A percentile compares a stretch with the other conserved stretches of the same genome.
phyloP scores from a whole-genome alignment of 129 eudicot species.

The Artemisia tridentata region DNA sequence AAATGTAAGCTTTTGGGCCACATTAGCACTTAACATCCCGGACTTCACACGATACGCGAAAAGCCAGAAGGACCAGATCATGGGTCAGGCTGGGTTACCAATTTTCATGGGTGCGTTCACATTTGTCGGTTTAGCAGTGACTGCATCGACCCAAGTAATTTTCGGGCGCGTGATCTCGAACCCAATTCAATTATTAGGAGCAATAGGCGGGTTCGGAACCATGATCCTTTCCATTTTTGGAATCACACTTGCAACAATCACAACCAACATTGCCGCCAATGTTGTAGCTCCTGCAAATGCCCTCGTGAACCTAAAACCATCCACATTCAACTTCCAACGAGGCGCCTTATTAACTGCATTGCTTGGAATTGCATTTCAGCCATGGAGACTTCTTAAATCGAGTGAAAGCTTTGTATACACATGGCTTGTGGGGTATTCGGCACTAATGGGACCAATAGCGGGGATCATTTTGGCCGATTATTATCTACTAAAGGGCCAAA shows the following conservation, averaged over 20 bases:
- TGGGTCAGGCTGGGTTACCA: constrained; percentile 85
- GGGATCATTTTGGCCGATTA: constrained; percentile 78
- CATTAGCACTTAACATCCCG: constrained; percentile 83
- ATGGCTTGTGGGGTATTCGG: constrained; percentile 90
- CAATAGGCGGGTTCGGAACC: constrained; percentile 65
- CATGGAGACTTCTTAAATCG: constrained; percentile 87
- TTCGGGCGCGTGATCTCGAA: constrained; percentile 71
- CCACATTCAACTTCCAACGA: constrained; percentile 61
- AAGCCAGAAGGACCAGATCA: constrained; percentile 70
- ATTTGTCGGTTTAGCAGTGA: constrained; percentile 87
- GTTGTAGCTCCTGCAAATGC: constrained; percentile 96
- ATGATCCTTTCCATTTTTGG: constrained; percentile 69
- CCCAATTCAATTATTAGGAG: constrained; percentile 68
- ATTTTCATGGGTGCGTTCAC: constrained; percentile 89
- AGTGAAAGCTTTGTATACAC: constrained; percentile 97
- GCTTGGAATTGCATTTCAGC: constrained; percentile 89
- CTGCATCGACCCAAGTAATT: constrained; percentile 80
- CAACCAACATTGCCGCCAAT: constrained; percentile 93
- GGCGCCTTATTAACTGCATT: constrained; percentile 81
- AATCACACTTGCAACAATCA: constrained; percentile 78
- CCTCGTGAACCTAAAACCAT: constrained; percentile 69
- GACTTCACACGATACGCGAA: constrained; percentile 84
- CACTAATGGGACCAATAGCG: constrained; percentile 79
- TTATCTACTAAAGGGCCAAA: constrained; percentile 47
- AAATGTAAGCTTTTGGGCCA: constrained; percentile 92